A percentile compares a stretch with the other conserved stretches of the same genome.
Conservation (phyloP, 768 basidiomycete species). For the Boletus huronensis region DNA sequence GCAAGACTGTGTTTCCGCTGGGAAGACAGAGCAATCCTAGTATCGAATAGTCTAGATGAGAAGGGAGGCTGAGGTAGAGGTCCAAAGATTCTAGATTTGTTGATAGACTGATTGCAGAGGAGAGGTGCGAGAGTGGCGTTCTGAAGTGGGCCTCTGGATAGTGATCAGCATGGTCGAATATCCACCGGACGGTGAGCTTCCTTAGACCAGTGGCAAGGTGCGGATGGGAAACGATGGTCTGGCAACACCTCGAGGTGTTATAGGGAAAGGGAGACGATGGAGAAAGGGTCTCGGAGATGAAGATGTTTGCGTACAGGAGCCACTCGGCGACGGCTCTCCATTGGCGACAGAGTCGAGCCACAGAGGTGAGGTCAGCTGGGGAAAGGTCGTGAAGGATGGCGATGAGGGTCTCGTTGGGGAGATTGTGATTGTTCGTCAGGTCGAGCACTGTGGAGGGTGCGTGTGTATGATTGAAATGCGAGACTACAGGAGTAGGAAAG, state of each 20-base stretch:
- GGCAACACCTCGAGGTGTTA: conserved; percentile 48
- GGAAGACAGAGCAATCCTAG: conserved; percentile 39
- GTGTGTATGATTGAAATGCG: not conserved
- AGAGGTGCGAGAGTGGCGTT: conserved; percentile 40
- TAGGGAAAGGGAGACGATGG: not conserved
- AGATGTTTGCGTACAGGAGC: not conserved
- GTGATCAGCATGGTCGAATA: conserved; percentile 23
- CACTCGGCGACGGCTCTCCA: not conserved
- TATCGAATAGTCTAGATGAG: conserved; percentile 37
- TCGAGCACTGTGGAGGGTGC: not conserved
- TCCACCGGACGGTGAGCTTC: conserved; percentile 55
- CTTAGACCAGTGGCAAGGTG: conserved; percentile 46
- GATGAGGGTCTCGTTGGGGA: not conserved
- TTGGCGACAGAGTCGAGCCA: not conserved
- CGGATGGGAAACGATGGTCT: conserved; percentile 6
- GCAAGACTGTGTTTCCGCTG: conserved; percentile 38
- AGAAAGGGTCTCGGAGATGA: not conserved
- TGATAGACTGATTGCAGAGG: conserved; percentile 35
- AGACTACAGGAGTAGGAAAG: not conserved
- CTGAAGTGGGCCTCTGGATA: conserved; percentile 28
- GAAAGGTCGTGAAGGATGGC: not conserved
- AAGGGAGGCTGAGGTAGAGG: conserved; percentile 42
- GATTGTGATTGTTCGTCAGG: not conserved
- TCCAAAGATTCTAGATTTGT: conserved; percentile 52
- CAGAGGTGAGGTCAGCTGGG: not conserved